These are phyloP conservation scores for Nepenthes alata DNA, from an alignment of 179 eudicot species.

Conservation along the genomic window DNA sequence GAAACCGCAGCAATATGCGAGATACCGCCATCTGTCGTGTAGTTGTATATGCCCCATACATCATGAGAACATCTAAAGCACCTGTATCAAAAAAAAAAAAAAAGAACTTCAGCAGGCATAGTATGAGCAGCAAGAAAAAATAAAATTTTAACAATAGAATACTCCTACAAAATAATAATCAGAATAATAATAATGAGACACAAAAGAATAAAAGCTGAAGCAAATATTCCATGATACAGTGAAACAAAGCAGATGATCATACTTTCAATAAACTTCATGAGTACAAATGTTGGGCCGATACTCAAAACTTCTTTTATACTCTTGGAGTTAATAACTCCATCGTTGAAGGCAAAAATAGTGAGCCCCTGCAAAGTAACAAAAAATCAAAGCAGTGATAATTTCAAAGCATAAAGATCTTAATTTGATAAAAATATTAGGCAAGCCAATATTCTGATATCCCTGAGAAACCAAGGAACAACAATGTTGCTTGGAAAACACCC, in stretches of 20 bases:
- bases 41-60: constrained; percentile 96
- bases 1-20: constrained; percentile 71
- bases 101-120: neutral
- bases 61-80: constrained; percentile 77
- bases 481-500: too few relatives aligned
- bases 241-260: constrained; percentile 16
- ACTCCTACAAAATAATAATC: neutral
- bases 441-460: too few relatives aligned
- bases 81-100: constrained; percentile 29
- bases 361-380: constrained; percentile 47
- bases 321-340: constrained; percentile 29
- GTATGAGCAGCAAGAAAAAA: neutral
- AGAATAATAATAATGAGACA: neutral
- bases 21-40: constrained; percentile 66
- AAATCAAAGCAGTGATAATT: neutral
- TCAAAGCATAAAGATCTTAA: neutral
- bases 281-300: constrained; percentile 94
- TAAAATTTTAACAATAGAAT: constrained; percentile 3
- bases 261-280: constrained; percentile 88
- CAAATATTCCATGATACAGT: neutral
- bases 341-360: constrained; percentile 64
- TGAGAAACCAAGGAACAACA: too few relatives aligned
- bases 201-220: neutral
- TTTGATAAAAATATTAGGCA: neutral
- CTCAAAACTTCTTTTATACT: constrained; percentile 69